Evolutionary conservation across 192 early-diverging fungal genomes (phyloP).

Genomic region (Cladochytrium replicatum): DNA sequence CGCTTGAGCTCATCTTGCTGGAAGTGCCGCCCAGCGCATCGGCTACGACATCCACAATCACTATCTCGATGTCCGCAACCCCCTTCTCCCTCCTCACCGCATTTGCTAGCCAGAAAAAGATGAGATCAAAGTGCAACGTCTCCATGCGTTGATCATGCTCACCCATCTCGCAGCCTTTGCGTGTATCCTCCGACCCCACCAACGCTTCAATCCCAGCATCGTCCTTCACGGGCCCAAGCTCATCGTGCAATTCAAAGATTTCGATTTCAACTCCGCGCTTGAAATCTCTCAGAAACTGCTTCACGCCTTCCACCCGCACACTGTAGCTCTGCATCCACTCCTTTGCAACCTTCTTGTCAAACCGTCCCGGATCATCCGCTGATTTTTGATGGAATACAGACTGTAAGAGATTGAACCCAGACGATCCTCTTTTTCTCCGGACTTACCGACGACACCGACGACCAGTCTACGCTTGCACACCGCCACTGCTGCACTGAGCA

Average conservation of each 20-base stretch:
- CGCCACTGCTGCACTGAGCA: slow-evolving; percentile 72
- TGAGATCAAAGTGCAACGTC: not conserved
- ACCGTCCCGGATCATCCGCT: slow-evolving; percentile 35
- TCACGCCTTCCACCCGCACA: slow-evolving; percentile 46
- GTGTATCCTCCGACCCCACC: slow-evolving; percentile 76
- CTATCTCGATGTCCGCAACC: slow-evolving; percentile 46
- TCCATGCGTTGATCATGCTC: not conserved
- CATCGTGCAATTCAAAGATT: slow-evolving; percentile 66
- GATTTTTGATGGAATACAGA: not conserved
- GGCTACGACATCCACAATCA: slow-evolving; percentile 59
- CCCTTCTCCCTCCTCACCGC: slow-evolving; percentile 46
- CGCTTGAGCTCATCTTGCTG: slow-evolving; percentile 71
- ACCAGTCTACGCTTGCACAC: slow-evolving; percentile 50
- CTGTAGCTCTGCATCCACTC: slow-evolving; percentile 60
- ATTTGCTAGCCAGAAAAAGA: slow-evolving; percentile 52
- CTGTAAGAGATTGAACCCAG: not conserved
- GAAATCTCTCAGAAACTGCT: slow-evolving; percentile 46
- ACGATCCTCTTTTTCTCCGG: not conserved
- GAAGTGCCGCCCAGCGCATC: slow-evolving; percentile 19
- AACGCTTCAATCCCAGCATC: slow-evolving; percentile 66
- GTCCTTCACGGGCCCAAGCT: slow-evolving; percentile 73
- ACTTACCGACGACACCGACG: slow-evolving; percentile 66
- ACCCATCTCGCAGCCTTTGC: slow-evolving; percentile 62
- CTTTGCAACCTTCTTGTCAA: slow-evolving; percentile 59
- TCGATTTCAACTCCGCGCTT: slow-evolving; percentile 36